phyloP scores from a whole-genome alignment of 805 yeast species.

The Cyberlindnera samutprakarnensis region DNA sequence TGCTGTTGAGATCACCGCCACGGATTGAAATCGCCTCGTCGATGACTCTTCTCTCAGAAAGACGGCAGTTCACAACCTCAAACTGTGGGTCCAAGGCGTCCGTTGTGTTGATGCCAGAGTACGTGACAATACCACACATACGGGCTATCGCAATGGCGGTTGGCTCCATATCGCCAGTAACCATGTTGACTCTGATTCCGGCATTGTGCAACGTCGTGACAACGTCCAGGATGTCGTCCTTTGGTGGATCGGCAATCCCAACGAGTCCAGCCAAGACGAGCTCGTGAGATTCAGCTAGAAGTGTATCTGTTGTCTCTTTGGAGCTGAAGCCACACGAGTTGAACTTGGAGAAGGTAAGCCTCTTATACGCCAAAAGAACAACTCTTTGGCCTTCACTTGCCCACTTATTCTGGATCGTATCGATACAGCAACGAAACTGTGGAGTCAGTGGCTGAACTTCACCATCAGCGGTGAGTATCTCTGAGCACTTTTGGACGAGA shows the following conservation, averaged over 20 bases:
- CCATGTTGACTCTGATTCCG: conserved; percentile 35
- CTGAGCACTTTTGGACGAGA: conserved; percentile 26
- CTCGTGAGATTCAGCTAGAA: conserved; percentile 9
- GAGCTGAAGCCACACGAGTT: conserved; percentile 5
- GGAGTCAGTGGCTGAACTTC: conserved; percentile 9
- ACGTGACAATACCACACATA: conserved; percentile 29
- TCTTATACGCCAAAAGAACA: conserved; percentile 29
- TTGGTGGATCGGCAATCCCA: conserved; percentile 38
- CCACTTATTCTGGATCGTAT: conserved; percentile 27
- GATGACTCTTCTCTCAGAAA: conserved; percentile 10
- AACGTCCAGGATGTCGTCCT: conserved; percentile 28
- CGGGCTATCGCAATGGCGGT: conserved; percentile 45
- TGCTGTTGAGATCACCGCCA: conserved; percentile 25
- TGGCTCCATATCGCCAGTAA: conserved; percentile 46
- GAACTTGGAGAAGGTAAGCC: conserved; percentile 11
- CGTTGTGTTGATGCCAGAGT: conserved; percentile 11
- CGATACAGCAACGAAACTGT: conserved; percentile 10
- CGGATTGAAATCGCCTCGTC: conserved; percentile 27
- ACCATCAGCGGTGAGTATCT: conserved; percentile 10
- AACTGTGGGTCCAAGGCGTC: conserved; percentile 14
- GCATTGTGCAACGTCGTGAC: conserved; percentile 28
- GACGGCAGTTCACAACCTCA: conserved; percentile 4
- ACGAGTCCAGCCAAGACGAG: conserved; percentile 30
- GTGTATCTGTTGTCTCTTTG: conserved; percentile 9
- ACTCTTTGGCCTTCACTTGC: conserved; percentile 33